Evolutionary conservation across 495 filamentous ascomycete species (phyloP).

Genomic region (Aspergillus taichungensis): DNA sequence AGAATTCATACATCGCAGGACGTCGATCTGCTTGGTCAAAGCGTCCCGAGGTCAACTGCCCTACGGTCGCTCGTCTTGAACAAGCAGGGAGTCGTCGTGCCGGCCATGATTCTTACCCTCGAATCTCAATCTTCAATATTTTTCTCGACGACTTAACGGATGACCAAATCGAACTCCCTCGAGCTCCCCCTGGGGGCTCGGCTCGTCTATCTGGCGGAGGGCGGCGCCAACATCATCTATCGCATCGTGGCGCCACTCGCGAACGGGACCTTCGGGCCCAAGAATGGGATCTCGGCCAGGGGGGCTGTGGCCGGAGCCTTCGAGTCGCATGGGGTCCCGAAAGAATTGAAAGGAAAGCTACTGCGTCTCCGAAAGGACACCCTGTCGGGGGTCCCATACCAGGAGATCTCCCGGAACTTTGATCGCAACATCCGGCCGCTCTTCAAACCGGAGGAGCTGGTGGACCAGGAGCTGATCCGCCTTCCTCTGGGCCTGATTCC

Average conservation of each 20-base stretch:
- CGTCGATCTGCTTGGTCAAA: too few relatives aligned
- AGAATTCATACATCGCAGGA: background rate
- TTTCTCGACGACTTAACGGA: conserved; percentile 15
- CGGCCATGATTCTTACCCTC: conserved; percentile 16
- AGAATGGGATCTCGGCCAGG: conserved; percentile 1
- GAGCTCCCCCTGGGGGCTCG: conserved; percentile 35
- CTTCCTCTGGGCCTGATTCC: conserved; percentile 38
- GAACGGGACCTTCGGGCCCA: conserved; percentile 8
- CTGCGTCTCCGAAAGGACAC: conserved; percentile 59
- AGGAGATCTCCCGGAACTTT: conserved; percentile 49
- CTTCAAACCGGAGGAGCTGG: conserved; percentile 48
- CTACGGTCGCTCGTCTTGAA: too few relatives aligned
- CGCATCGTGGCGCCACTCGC: conserved; percentile 35
- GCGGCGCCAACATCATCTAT: conserved; percentile 66
- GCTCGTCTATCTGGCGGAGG: conserved; percentile 52
- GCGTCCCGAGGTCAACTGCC: too few relatives aligned
- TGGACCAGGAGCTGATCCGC: conserved; percentile 50
- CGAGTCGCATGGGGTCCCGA: conserved; percentile 13
- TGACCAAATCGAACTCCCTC: conserved; percentile 29
- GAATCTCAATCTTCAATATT: conserved; percentile 3
- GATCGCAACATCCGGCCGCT: conserved; percentile 47
- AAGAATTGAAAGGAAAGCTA: conserved; percentile 39
- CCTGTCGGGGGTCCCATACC: conserved; percentile 43
- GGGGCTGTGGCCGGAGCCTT: background rate
- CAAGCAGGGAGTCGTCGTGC: background rate